Evolutionary conservation across 345 rosid species (phyloP).

Genomic region (Theobroma cacao): DNA sequence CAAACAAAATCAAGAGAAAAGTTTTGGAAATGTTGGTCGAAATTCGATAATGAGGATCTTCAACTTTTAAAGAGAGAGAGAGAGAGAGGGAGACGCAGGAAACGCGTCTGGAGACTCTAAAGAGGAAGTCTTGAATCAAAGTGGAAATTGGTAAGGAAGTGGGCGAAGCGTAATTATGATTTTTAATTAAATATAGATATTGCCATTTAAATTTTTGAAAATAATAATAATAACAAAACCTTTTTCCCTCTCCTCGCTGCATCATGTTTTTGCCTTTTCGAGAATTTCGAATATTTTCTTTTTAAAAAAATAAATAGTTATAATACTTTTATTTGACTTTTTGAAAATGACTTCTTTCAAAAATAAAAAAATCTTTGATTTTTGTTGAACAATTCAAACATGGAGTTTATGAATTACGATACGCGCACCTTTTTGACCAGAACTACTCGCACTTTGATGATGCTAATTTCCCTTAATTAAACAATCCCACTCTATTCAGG

Average conservation of each 20-base stretch:
- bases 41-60: no score
- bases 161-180: background rate
- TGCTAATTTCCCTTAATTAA: background rate
- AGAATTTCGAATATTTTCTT: no score
- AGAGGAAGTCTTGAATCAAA: background rate
- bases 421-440: background rate
- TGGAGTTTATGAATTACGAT: background rate
- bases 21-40: background rate
- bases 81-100: background rate
- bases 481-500: background rate
- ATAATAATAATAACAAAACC: no score
- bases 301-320: no score
- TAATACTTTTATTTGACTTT: background rate
- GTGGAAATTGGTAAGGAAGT: background rate
- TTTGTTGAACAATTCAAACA: constrained; percentile 2
- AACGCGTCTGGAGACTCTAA: constrained; percentile 5
- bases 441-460: background rate
- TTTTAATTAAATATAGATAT: no score
- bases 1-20: background rate
- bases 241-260: no score
- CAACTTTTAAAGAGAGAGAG: background rate
- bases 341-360: background rate
- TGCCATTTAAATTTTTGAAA: no score
- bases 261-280: no score
- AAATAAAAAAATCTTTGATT: background rate